phyloP scores from a whole-genome alignment of 352 stramenopile species.

The Phytophthora boehmeriae region DNA sequence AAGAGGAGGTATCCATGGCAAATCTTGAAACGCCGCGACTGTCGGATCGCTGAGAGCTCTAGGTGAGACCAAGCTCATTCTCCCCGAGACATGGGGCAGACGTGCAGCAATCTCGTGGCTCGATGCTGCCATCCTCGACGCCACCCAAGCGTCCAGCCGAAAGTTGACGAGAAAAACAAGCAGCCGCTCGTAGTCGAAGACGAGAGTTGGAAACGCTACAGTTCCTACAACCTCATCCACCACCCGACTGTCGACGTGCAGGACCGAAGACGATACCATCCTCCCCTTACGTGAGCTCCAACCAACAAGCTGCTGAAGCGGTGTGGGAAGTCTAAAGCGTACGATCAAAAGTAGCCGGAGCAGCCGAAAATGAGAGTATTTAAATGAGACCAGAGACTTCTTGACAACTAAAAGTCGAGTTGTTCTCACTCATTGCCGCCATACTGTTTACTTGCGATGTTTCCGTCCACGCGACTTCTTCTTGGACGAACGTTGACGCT shows the following conservation, averaged over 20 bases:
- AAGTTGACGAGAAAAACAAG: slow-evolving; percentile 23
- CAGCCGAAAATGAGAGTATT: too few species aligned
- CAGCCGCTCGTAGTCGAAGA: slow-evolving; percentile 82
- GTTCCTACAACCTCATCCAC: slow-evolving; percentile 79
- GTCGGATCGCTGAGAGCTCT: background rate
- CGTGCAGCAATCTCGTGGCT: slow-evolving; percentile 19
- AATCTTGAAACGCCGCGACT: background rate
- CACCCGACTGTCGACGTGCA: slow-evolving; percentile 35
- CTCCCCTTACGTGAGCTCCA: slow-evolving; percentile 53
- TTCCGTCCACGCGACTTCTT: slow-evolving; percentile 32
- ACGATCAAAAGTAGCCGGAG: too few species aligned
- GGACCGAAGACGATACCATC: slow-evolving; percentile 46
- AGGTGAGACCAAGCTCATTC: background rate
- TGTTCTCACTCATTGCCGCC: background rate
- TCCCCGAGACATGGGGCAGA: slow-evolving; percentile 28
- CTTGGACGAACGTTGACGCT: slow-evolving; percentile 18
- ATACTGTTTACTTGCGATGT: slow-evolving; percentile 9
- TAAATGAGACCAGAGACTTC: background rate
- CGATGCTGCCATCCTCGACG: slow-evolving; percentile 26
- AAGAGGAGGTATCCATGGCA: too few species aligned
- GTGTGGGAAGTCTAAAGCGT: slow-evolving; percentile 74
- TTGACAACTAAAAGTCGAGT: slow-evolving; percentile 8
- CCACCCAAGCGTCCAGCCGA: slow-evolving; percentile 9
- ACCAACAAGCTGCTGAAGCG: slow-evolving; percentile 55
- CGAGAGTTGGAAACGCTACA: slow-evolving; percentile 84